Evolutionary conservation across 495 filamentous ascomycete species (phyloP), one percentile per base, ranked within the genome.

Genomic region (Poronia punctata): DNA sequence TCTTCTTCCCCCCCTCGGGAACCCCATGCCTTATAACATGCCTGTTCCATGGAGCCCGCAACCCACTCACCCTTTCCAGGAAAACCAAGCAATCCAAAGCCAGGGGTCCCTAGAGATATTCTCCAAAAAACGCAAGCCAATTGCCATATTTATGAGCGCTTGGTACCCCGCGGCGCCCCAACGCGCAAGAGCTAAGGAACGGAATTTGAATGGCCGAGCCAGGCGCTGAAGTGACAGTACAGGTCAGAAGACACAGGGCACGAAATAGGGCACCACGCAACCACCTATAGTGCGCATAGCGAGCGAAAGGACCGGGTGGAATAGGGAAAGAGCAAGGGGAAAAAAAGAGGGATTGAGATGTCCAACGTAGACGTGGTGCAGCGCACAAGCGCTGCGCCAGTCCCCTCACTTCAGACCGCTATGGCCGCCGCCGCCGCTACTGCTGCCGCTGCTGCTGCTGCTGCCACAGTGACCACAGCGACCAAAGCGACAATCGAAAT

Each of bases 331-430:
- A 42, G 50, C 43, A 33, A 46, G 46, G 45, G 34, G 48, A 41
- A 45, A 49, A 27, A 40, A 38, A 52, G 49, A 51, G 46, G 43
- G 44, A 40, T 40, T 39, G 52, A 50, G 26, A 59, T 59, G 55
- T 59, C 55, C 52, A 59, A 59, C 48, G 52, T 55, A 30, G 52
- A 56, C 26, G 55, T 59, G 52, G 49, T 59, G 51, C 55, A 55
- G 55, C 49, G 51, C 48, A 49, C 52, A 53, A 36, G 14, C 30
- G 19, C 43, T 17, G 27, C 42, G 26, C 27, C 36, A 39, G 40
- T 58, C 52, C 52, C 55, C 55, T 59, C 55, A 43, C 49, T 55
- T 20, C 40, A 46, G 36, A 49, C 47, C 48, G 50, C 45, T 47
- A 57, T 57, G 54, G 54, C 50, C 46, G 50, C 51, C 14, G 48